These are phyloP conservation scores for Xylaria sp. DNA, from an alignment of 2,329 filamentous ascomycete genomes.

Conservation along the genomic window DNA sequence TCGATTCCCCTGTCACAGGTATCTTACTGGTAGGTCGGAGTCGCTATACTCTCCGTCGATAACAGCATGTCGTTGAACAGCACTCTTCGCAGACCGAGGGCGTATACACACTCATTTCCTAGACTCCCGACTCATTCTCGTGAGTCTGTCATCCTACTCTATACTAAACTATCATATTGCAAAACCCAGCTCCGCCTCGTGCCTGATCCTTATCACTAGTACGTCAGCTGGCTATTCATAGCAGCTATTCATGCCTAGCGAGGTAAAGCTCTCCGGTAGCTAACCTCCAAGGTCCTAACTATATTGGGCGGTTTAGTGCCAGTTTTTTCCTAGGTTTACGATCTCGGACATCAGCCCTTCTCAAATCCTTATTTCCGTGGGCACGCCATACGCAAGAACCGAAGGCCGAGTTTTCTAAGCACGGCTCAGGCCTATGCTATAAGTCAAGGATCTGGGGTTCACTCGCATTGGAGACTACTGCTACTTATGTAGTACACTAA, in stretches of 20 bases:
- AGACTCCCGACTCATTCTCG: background rate
- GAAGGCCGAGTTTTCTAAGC: background rate
- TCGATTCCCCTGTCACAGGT: no score
- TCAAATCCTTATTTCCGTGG: background rate
- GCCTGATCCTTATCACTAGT: background rate
- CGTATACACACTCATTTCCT: background rate
- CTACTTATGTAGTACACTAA: background rate
- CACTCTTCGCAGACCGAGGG: background rate
- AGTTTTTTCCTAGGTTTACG: background rate
- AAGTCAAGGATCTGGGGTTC: background rate
- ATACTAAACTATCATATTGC: background rate
- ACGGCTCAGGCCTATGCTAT: background rate
- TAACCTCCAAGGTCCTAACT: no score
- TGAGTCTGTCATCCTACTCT: background rate
- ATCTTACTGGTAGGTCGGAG: no score
- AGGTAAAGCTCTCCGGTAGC: background rate
- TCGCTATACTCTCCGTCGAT: background rate
- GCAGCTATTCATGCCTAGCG: background rate
- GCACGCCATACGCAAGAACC: background rate
- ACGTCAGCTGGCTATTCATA: background rate
- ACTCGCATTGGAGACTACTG: background rate
- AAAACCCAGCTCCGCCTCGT: background rate
- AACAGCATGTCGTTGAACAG: background rate
- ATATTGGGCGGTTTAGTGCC: background rate
- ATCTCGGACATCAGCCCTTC: background rate